Percentiles rank a stretch among this genome's conserved stretches.
Conservation (phyloP, 2,329 filamentous ascomycete genomes). For the Stromatinia cepivora region DNA sequence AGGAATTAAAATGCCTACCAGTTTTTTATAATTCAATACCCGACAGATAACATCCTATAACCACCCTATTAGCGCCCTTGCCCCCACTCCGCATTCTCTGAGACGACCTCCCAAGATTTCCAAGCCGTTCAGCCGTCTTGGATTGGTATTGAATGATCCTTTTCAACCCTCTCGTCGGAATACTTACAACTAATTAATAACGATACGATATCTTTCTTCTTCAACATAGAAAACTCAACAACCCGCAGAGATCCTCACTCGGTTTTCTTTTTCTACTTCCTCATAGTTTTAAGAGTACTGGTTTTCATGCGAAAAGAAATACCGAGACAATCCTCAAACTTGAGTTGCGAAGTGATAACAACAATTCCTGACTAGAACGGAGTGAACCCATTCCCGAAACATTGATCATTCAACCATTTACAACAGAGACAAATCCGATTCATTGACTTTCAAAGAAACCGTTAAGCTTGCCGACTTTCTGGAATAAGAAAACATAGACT, state of each 20-base stretch:
- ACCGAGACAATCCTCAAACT: constrained; percentile 19
- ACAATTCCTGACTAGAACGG: constrained; percentile 1
- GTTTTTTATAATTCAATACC: not conserved
- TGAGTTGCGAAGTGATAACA: constrained; percentile 8
- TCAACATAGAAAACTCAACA: not conserved
- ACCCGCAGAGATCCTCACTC: not conserved
- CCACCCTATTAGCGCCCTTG: not conserved
- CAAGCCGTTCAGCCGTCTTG: constrained; percentile 4
- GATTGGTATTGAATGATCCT: not conserved
- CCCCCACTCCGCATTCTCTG: constrained; percentile 24
- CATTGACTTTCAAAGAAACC: not conserved
- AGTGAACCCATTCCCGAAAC: constrained; percentile 16
- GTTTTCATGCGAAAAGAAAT: not conserved
- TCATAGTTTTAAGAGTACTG: not conserved
- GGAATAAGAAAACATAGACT: not conserved
- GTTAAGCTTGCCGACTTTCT: not conserved
- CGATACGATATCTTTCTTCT: not conserved
- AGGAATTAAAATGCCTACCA: not conserved
- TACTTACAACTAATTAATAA: not conserved
- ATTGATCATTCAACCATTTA: constrained; percentile 8
- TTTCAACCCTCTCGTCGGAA: not conserved
- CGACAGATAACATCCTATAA: not conserved
- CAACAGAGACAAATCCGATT: not conserved
- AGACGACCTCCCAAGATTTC: constrained; percentile 10
- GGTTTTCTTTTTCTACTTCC: not conserved